Conservation (phyloP, 805 yeast species). For the Sugiyamaella chiloensis region DNA sequence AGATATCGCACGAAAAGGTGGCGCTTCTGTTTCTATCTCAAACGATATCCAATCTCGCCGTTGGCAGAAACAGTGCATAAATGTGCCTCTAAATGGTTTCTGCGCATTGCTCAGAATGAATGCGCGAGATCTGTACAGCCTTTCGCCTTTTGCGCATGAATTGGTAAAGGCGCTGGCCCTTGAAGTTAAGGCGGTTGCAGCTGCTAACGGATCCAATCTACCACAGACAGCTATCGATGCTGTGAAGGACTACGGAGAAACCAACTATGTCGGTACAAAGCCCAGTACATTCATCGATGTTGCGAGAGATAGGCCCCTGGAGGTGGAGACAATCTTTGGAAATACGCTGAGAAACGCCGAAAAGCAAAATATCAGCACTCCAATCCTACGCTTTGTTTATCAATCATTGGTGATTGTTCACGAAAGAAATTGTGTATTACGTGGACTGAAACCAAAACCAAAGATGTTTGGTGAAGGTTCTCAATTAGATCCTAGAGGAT, state of each 20-base stretch:
- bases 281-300: conserved; percentile 11
- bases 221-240: conserved; percentile 7
- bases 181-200: conserved; percentile 8
- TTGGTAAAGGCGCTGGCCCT: conserved; percentile 1
- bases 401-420: conserved; percentile 7
- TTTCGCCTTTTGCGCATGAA: conserved; percentile 9
- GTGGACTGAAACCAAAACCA: conserved; percentile 6
- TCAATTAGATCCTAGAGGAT: conserved; percentile 9
- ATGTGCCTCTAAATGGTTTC: conserved; percentile 11
- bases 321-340: conserved; percentile 10
- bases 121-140: conserved; percentile 7
- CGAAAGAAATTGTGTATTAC: conserved; percentile 6
- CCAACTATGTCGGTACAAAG: conserved; percentile 10
- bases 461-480: conserved; percentile 7
- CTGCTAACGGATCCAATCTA: conserved; percentile 6
- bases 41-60: conserved; percentile 10
- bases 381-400: conserved; percentile 3
- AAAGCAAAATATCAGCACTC: conserved; percentile 5
- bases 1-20: conserved; percentile 8
- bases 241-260: conserved; percentile 10
- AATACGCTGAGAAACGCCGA: conserved; percentile 10
- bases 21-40: conserved; percentile 4
- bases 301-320: conserved; percentile 8
- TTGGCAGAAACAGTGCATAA: conserved; percentile 10
- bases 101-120: conserved; percentile 10